Percentiles rank a stretch among this genome's conserved stretches.
Evolutionary conservation across 2,329 filamentous ascomycete genomes (phyloP).

Genomic region (Byssothecium circinans): DNA sequence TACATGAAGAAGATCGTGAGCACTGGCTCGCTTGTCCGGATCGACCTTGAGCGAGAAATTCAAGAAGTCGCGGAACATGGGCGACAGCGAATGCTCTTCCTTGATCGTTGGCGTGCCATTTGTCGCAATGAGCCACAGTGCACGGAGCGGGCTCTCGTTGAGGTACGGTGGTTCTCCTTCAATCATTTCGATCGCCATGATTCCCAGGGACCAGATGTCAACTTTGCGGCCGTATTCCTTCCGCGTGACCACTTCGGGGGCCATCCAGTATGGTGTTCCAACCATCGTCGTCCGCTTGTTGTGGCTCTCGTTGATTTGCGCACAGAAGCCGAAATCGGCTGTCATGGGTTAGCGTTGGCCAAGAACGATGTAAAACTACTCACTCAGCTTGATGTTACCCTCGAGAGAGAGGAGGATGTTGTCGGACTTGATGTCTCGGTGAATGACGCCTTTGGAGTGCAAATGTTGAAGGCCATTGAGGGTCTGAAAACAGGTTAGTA

Average conservation of each 20-base stretch:
- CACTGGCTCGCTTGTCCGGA: conserved; percentile 93
- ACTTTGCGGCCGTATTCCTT: conserved; percentile 99
- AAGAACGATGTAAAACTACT: conserved; percentile 38
- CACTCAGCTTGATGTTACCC: conserved; percentile 96
- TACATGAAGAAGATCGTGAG: conserved; percentile 90
- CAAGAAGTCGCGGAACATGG: conserved; percentile 87
- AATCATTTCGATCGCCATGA: conserved; percentile 99
- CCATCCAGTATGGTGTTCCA: conserved; percentile 99
- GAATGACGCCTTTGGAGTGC: conserved; percentile 96
- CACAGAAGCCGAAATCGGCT: conserved; percentile 99
- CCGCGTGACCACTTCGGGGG: conserved; percentile 92
- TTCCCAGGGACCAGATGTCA: conserved; percentile 97
- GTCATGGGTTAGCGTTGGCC: conserved; percentile 12
- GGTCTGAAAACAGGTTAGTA: conserved; percentile 54
- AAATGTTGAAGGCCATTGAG: conserved; percentile 89
- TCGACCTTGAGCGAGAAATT: conserved; percentile 94
- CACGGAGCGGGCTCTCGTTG: conserved; percentile 89
- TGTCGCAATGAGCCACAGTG: conserved; percentile 93
- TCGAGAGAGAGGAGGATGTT: conserved; percentile 93
- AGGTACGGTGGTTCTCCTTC: conserved; percentile 97
- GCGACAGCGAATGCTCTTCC: conserved; percentile 79
- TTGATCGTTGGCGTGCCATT: conserved; percentile 96
- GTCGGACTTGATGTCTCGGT: conserved; percentile 98
- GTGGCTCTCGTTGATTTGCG: conserved; percentile 94
- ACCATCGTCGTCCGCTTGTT: conserved; percentile 99